Evolutionary conservation across 768 basidiomycete genomes (phyloP), one percentile per base, ranked within the genome.

Genomic region (Coprinellus micaceus): DNA sequence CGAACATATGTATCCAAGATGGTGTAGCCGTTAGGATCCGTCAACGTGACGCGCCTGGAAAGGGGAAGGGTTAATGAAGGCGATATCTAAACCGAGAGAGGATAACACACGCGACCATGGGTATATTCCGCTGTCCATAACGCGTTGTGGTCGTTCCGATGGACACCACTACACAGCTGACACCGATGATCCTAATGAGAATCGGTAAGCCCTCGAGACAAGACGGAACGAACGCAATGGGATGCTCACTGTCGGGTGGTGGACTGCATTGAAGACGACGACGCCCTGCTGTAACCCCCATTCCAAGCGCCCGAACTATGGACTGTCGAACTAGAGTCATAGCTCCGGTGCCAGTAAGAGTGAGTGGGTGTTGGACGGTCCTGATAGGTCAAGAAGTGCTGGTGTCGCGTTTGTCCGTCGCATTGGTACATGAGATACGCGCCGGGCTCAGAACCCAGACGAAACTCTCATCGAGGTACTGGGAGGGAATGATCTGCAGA

Each of bases 61-160:
- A 58, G 30, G 19, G n/a, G n/a, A 15, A 52, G n/a, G 12, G 45
- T 36, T 48, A 29, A 52, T 46, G 26, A 36, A 52, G 39, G 40
- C 47, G 26, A 56, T 26, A 21, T 28, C 26, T 53, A 28, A 17
- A 25, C 40, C 48, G 22, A 49, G 33, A 44, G 25, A 43, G 48
- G 43, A 19, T 26, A 44, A 74, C 80, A 61, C 58, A 80, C 82
- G 80, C 81, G 52, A 81, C 73, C 77, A 82, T 82, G 25, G 81
- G 77, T 58, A 78, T 66, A 49, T 63, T 71, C 43, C 71, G 68
- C n/a, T 53, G 44, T 41, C 48, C 58, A 37, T 58, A 59, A 13
- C 66, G 54, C 4, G 63, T 45, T 30, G 69, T 66, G 33, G 69
- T 63, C 25, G 62, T 60, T n/a, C 76, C 77, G 25, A 72, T 72